Evolutionary conservation across 257 asterid species (phyloP).

Genomic region (Paulownia fortunei): DNA sequence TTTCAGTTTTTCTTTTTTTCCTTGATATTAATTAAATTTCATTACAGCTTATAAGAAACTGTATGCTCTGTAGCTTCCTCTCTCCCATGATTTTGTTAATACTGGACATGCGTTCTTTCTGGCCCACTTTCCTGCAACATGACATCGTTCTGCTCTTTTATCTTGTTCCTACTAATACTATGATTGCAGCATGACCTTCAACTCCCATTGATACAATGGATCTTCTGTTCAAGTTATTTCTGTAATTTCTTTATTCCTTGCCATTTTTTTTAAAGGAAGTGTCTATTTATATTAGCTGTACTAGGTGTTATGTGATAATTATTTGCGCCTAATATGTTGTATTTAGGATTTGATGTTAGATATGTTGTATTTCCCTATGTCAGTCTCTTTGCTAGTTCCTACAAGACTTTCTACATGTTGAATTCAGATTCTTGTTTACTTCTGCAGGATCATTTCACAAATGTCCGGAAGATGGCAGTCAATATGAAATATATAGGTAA

Average conservation of each 20-base stretch:
- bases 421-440: conserved; percentile 33
- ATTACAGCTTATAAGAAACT: conserved; percentile 5
- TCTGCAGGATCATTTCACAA: conserved; percentile 87
- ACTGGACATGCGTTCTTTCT: conserved; percentile 13
- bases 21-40: not conserved
- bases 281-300: not conserved
- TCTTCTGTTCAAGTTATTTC: conserved; percentile 13
- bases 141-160: not conserved
- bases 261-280: conserved; percentile 1
- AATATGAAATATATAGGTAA: conserved; percentile 94
- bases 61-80: conserved; percentile 12
- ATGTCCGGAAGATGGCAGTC: conserved; percentile 64
- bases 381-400: conserved; percentile 14
- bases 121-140: not conserved
- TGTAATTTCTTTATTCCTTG: conserved; percentile 7
- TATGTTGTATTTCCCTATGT: conserved; percentile 23
- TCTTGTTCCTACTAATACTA: not conserved
- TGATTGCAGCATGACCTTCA: not conserved
- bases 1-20: not conserved
- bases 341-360: conserved; percentile 7
- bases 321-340: conserved; percentile 12
- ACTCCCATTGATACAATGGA: conserved; percentile 2
- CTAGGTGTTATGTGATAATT: conserved; percentile 8
- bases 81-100: not conserved
- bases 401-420: not conserved